Evolutionary conservation across 345 rosid genomes (phyloP).

Genomic region (Acer saccharum): DNA sequence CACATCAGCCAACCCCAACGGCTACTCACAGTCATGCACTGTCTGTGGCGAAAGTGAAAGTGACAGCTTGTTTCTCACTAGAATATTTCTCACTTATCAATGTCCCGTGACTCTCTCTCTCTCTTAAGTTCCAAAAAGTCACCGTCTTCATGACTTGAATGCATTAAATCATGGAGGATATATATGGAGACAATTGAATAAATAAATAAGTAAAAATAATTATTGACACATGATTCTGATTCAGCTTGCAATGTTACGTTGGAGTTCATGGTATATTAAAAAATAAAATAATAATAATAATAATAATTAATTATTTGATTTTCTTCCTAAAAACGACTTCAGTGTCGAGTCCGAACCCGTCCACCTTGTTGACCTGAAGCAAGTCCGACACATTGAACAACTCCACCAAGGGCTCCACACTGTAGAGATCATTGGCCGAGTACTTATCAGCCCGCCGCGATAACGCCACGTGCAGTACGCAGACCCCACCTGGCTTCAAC

Average conservation of each 20-base stretch:
- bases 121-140: neutral
- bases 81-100: neutral
- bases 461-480: constrained; percentile 42
- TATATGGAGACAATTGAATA: too few species aligned
- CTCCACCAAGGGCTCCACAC: constrained; percentile 30
- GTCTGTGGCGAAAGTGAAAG: neutral
- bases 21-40: neutral
- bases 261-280: too few species aligned
- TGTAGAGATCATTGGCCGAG: constrained; percentile 43
- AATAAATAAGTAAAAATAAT: too few species aligned
- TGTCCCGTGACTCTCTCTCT: constrained; percentile 11
- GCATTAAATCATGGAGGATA: too few species aligned
- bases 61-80: too few species aligned
- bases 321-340: constrained; percentile 36
- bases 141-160: neutral
- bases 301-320: neutral
- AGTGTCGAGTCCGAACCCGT: constrained; percentile 50
- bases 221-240: too few species aligned
- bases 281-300: too few species aligned
- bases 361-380: constrained; percentile 29
- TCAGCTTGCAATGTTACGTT: too few species aligned
- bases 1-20: constrained; percentile 1
- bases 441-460: constrained; percentile 41
- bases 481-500: constrained; percentile 36
- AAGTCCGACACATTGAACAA: constrained; percentile 35